phyloP scores from a whole-genome alignment of 2,329 filamentous ascomycete species.

The Arachnopeziza araneosa region DNA sequence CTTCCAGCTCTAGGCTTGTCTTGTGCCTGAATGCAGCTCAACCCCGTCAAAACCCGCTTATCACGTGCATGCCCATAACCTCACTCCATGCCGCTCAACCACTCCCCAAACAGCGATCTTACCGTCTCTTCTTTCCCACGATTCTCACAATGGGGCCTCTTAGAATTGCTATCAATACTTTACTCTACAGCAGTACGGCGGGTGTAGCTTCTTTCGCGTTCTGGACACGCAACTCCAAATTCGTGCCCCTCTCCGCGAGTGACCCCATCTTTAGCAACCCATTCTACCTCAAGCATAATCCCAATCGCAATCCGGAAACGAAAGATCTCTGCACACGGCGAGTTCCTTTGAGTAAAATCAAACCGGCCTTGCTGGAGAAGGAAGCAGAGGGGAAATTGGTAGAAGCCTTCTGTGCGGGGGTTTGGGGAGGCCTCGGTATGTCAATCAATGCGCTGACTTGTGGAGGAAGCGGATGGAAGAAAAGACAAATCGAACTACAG shows the following conservation, averaged over 20 bases:
- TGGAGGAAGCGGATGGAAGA: neutral
- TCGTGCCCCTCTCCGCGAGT: conserved; percentile 50
- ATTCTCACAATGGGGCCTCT: neutral
- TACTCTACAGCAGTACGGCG: neutral
- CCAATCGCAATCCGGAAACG: conserved; percentile 53
- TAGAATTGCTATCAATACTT: neutral
- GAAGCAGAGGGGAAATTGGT: conserved; percentile 61
- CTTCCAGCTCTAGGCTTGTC: no score
- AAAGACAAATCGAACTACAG: neutral
- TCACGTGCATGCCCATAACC: neutral
- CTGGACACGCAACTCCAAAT: conserved; percentile 21
- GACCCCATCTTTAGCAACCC: conserved; percentile 57
- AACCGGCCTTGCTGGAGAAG: conserved; percentile 59
- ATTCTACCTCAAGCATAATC: conserved; percentile 55
- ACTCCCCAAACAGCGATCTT: neutral
- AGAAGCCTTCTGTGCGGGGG: conserved; percentile 27
- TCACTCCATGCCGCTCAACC: neutral
- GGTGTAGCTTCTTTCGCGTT: neutral
- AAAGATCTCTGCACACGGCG: conserved; percentile 60
- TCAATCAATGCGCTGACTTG: conserved; percentile 8
- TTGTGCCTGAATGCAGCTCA: no score
- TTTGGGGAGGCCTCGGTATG: conserved; percentile 42
- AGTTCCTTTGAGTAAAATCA: conserved; percentile 57
- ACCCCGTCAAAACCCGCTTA: neutral
- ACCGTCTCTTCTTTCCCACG: neutral